Conservation (phyloP, 306 rosid genomes). For the Spatholobus suberectus region DNA sequence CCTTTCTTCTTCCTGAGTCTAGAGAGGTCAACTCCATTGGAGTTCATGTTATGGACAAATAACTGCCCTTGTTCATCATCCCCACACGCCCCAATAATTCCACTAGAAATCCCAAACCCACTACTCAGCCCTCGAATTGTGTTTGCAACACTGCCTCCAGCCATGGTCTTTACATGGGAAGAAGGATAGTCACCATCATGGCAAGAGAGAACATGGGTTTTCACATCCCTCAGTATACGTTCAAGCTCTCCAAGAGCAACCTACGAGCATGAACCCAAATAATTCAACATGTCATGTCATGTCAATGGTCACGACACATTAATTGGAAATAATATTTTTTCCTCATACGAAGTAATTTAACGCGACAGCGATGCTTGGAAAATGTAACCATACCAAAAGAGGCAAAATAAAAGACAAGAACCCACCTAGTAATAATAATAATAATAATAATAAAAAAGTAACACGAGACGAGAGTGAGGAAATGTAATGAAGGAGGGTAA, state of each 20-base stretch:
- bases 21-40: conserved; percentile 69
- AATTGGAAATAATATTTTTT: neutral
- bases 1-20: conserved; percentile 75
- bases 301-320: too few species aligned
- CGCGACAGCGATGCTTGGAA: neutral
- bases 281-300: conserved; percentile 1
- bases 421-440: neutral
- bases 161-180: conserved; percentile 66
- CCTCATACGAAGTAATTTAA: neutral
- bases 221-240: conserved; percentile 59
- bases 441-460: too few species aligned
- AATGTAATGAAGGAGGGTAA: too few species aligned
- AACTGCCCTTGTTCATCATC: conserved; percentile 73
- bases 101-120: conserved; percentile 75
- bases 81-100: conserved; percentile 84
- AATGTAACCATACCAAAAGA: neutral
- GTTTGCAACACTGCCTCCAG: conserved; percentile 93
- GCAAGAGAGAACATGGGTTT: conserved; percentile 44
- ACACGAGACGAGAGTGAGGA: too few species aligned
- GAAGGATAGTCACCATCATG: conserved; percentile 2
- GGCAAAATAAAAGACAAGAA: neutral
- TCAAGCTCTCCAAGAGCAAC: conserved; percentile 76
- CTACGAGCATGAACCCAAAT: conserved; percentile 40
- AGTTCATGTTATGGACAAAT: conserved; percentile 72
- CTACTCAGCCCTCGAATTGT: conserved; percentile 78